Conservation (phyloP, 345 rosid genomes). For the Cochlearia excelsa region DNA sequence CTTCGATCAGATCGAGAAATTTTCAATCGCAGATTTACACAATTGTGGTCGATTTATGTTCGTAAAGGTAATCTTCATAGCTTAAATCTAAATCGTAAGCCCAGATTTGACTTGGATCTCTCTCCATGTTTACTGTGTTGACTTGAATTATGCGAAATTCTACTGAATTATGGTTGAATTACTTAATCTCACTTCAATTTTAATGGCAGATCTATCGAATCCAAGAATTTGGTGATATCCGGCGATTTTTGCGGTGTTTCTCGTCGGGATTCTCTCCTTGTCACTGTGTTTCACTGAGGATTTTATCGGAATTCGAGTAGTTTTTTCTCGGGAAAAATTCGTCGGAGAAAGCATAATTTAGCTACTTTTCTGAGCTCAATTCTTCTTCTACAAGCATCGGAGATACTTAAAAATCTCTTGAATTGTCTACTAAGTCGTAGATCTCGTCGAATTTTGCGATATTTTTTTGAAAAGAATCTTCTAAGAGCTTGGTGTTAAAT, state of each 20-base stretch:
- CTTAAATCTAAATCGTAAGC: neutral
- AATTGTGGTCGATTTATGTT: conserved; percentile 8
- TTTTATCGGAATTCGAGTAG: neutral
- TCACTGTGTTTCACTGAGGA: neutral
- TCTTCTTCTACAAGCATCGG: neutral
- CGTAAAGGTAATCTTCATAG: conserved; percentile 22
- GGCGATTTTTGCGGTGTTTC: neutral
- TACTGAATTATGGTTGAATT: conserved; percentile 26
- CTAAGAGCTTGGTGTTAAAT: too few species aligned
- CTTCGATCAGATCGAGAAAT: conserved; percentile 31
- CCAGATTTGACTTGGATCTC: conserved; percentile 13
- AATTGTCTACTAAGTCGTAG: conserved; percentile 27
- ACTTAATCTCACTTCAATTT: conserved; percentile 1
- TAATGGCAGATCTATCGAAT: conserved; percentile 35
- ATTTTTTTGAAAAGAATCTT: too few species aligned
- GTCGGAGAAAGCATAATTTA: conserved; percentile 34
- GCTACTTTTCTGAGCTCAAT: conserved; percentile 6
- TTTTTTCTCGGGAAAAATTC: conserved; percentile 31
- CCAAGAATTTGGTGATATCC: conserved; percentile 1
- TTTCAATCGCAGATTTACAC: conserved; percentile 18
- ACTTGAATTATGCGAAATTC: conserved; percentile 35
- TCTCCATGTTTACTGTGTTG: conserved; percentile 20
- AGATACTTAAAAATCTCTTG: neutral
- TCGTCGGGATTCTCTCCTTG: conserved; percentile 2
- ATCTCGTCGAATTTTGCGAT: conserved; percentile 28